Conservation (phyloP, 2,329 filamentous ascomycete genomes). For the Microdochium trichocladiopsis region DNA sequence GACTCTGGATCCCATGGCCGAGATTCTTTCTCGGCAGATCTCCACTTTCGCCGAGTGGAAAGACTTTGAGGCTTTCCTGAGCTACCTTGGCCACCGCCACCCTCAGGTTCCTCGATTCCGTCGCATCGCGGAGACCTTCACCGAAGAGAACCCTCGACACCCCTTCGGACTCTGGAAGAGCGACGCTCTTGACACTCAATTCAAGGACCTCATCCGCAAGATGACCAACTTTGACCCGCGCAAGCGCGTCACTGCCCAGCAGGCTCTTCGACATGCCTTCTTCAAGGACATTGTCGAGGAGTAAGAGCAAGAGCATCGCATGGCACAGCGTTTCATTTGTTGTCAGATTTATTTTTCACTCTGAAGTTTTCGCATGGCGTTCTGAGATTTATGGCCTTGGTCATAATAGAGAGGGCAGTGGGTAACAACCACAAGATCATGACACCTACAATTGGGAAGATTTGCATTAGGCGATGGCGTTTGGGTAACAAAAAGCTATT, state of each 20-base stretch:
- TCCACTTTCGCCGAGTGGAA: slow-evolving; percentile 38
- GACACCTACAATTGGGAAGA: background rate
- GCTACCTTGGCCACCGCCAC: slow-evolving; percentile 29
- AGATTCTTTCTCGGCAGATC: slow-evolving; percentile 36
- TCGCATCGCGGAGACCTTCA: slow-evolving; percentile 29
- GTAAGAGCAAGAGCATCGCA: background rate
- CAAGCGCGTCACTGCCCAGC: slow-evolving; percentile 27
- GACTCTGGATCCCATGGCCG: slow-evolving; percentile 26
- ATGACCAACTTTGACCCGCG: slow-evolving; percentile 32
- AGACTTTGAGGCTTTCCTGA: slow-evolving; percentile 29
- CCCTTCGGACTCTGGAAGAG: slow-evolving; percentile 33
- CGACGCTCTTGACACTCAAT: slow-evolving; percentile 26
- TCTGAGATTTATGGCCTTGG: background rate
- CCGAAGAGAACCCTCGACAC: slow-evolving; percentile 28
- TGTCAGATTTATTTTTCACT: background rate
- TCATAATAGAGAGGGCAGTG: background rate
- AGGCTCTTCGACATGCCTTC: slow-evolving; percentile 26
- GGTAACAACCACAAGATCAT: background rate
- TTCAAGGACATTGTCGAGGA: slow-evolving; percentile 13
- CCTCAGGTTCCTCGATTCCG: slow-evolving; percentile 29
- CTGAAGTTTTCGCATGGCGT: background rate
- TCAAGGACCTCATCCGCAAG: slow-evolving; percentile 28
- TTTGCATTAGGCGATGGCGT: background rate
- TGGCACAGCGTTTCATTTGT: background rate
- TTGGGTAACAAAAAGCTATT: background rate